Base-by-base conservation (phyloP, 73 alveolate species). In the Paramecium octaurelia region DNA sequence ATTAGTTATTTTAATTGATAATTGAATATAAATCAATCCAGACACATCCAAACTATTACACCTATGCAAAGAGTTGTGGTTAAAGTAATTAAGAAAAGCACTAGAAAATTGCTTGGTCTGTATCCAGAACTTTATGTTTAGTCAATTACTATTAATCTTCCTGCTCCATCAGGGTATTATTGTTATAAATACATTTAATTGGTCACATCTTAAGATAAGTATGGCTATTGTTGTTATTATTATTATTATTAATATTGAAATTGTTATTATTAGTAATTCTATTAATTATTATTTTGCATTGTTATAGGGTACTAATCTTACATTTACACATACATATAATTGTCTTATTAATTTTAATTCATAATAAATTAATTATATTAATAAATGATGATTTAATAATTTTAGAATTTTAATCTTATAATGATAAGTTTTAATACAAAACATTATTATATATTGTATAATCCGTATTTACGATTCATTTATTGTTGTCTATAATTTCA, bases 121-220 rank as follows among this genome's bases (percentile, higher is more conserved):
- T 73, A 73, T 36, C 87, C 87, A 29, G 57, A 31, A 36, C 21
- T 4, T 73, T 31, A 38, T 2, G 58, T 11, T 73, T 73, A 43
- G 18, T 73, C 87, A 35, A 73, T 43, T 8, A 73, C 18, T 3
- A 73, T 36, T 35, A 73, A 35, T 36, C 87, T 73, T 35, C 46
- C 36, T 21, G 59, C 64, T 35, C 87, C 87, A 20, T 73, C 36
- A 73, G 87, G 87, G 38, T 73, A 73, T 38, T 73, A 73, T 73
- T 73, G n/a, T 73, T 73, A 38, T n/a, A 4, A 12, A 40, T 73
- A 73, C 59, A 73, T 36, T 40, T 73, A 38, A 21, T 73, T 40
- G n/a, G 87, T 73, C 42, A 73, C 38, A 10, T 34, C 87, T 73
- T 73, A 73, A 35, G 57, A n/a, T 35, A 36, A 14, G 16, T 36